A percentile compares a stretch with the other conserved stretches of the same genome.
These are phyloP conservation scores for Mortierella sp. DNA, from an alignment of 371 early-diverging fungal species.

Conservation along the genomic window DNA sequence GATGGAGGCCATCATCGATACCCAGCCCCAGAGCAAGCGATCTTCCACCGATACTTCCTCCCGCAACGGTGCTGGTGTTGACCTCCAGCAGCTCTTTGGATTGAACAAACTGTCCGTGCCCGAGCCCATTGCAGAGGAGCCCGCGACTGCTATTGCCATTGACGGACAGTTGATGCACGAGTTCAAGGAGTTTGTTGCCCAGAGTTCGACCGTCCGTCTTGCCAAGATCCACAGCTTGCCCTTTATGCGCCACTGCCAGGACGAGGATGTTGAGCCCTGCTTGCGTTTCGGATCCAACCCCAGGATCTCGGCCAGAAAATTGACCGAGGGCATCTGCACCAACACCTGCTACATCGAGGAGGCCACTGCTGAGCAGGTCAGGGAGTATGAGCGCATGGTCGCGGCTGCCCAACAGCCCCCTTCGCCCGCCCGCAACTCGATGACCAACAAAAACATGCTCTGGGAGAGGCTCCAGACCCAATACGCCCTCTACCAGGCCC, in stretches of 20 bases:
- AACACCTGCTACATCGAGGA: conserved; percentile 85
- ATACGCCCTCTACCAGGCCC: conserved; percentile 54
- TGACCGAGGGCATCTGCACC: conserved; percentile 87
- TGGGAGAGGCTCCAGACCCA: conserved; percentile 74
- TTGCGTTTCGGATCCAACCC: conserved; percentile 90
- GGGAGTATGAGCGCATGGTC: conserved; percentile 67
- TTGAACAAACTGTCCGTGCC: conserved; percentile 49
- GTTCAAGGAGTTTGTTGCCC: conserved; percentile 84
- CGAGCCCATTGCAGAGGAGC: conserved; percentile 40
- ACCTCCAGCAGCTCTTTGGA: conserved; percentile 55
- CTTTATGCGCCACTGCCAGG: conserved; percentile 86
- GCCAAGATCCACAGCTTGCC: conserved; percentile 80
- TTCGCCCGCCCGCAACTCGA: conserved; percentile 65
- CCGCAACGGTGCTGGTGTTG: conserved; percentile 46
- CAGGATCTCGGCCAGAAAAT: conserved; percentile 84
- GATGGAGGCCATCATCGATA: conserved; percentile 68
- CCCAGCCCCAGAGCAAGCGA: conserved; percentile 56
- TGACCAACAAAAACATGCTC: conserved; percentile 68
- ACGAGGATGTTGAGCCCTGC: conserved; percentile 92
- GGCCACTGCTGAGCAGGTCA: conserved; percentile 76
- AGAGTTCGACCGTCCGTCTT: conserved; percentile 69
- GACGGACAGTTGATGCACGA: conserved; percentile 79
- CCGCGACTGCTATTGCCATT: conserved; percentile 60
- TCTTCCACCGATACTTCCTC: conserved; percentile 57
- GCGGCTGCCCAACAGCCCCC: conserved; percentile 62